Base-by-base conservation (phyloP, 805 yeast species). In the Pichia nanzhaoensis region DNA sequence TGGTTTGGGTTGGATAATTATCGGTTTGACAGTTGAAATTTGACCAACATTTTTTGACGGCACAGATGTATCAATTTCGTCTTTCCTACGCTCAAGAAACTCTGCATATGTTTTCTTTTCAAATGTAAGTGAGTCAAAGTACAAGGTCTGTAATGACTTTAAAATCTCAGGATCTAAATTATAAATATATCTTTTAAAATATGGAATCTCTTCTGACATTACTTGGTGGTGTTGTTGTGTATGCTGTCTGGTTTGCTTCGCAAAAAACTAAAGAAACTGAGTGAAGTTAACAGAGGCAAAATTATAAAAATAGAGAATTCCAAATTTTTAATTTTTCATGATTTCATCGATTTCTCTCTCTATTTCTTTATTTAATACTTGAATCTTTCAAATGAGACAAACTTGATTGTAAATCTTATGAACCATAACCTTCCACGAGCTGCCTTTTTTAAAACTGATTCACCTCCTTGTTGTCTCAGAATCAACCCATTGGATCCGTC, bases 401-500 rank as follows among this genome's bases (percentile, higher is more conserved):
- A n/a, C n/a, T n/a, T n/a, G n/a, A n/a, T n/a, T n/a, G 30, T 8
- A 8, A 18, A 5, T 18, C n/a, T 3, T 21, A 44, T 44, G 47
- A 44, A 37, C 28, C 39, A 39, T 22, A 42, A 28, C 16, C 34
- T 46, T 6, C 30, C 53, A 36, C 49, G 71, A 44, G 27, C 59
- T 1, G 59, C 66, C 3, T 51, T 53, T 1, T 61, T 69, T 3
- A 65, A 63, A 20, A 69, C 91, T 0, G 61, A 66, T 1, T 66
- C 79, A 2, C 98, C 98, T 1, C 97, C 98, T 1, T 93, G 98
- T 60, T 82, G 86, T 37, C 61, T 91, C 4, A 70, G 82, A 32
- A 71, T 81, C 9, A 77, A 74, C 42, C 84, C 84, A 0, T 47
- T 56, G 0, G 76, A 78, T 36, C 55, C 63, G 3, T 54, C 71